Base-by-base conservation (phyloP, 2,329 filamentous ascomycete genomes). In the Plectosphaerella sp. region DNA sequence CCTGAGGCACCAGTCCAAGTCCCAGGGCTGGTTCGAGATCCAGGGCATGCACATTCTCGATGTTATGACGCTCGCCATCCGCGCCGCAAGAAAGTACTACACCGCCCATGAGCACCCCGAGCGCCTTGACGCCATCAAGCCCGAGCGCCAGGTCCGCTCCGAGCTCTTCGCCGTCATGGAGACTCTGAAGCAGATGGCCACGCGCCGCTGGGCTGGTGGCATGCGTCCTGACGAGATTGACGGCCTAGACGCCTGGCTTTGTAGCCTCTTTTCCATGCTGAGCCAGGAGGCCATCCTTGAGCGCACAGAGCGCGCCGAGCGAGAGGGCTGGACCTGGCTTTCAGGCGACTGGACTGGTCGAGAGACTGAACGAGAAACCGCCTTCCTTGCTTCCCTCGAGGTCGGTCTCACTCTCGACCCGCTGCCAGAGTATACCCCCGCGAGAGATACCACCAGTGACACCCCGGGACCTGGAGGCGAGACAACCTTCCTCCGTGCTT, bases 21-120 rank as follows among this genome's bases (percentile, higher is more conserved):
- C 76, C 18, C 82, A 84, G 58, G 86, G 84, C 9, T 96, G 88
- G 85, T 83, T 88, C 66, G 91, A 97, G 68, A 80, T 96, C 20
- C 90, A 96, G 67, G 94, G 93, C 16, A 84, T 97, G 76, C 89
- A 95, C 63, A 84, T 99, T 37, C 81, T 97, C 52, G 93, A 97
- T 66, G 86, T 96, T 50, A 88, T 94, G 65, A 99, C 94, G 1
- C 78, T 97, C 50, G 93, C 93, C n/a, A 97, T 99, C 59, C 84
- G 91, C 49, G 91, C 93, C 1, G 94, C 94, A 49, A 96, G 95
- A 72, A 87, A 95, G 62, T 99, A 97, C 72, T 97, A 99, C 71
- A 97, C 92, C 0, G 83, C 91, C 4, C 94, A 97, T 66, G 89
- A 95, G 63, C 80, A 92, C 50, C 91, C 92, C 1, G 87, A 94